A percentile compares a stretch with the other conserved stretches of the same genome.
Evolutionary conservation across 2,329 filamentous ascomycete genomes (phyloP).

Genomic region (Phialophora macrospora): DNA sequence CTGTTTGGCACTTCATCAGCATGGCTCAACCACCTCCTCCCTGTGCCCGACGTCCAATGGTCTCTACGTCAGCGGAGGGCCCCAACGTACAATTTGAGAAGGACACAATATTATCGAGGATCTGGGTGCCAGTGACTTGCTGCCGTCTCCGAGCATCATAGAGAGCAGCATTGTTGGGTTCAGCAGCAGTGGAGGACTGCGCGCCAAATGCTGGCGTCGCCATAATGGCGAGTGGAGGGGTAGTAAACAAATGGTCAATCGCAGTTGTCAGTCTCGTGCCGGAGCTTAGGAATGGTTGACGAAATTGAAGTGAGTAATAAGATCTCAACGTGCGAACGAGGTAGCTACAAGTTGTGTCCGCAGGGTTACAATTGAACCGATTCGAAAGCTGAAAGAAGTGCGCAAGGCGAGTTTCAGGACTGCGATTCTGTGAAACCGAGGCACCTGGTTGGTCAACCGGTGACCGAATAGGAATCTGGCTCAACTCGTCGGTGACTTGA

Average conservation of each 20-base stretch:
- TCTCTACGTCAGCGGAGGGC: neutral
- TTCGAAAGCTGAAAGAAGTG: conserved; percentile 13
- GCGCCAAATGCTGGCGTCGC: conserved; percentile 51
- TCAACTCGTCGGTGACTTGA: too few species aligned
- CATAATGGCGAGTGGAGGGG: conserved; percentile 40
- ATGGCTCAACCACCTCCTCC: conserved; percentile 8
- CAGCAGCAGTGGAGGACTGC: conserved; percentile 44
- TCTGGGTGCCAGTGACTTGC: conserved; percentile 60
- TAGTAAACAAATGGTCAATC: neutral
- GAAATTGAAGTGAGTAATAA: neutral
- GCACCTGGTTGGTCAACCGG: conserved; percentile 9
- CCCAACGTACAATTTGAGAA: conserved; percentile 85
- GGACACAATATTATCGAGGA: conserved; percentile 95
- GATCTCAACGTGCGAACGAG: neutral
- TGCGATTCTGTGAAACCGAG: conserved; percentile 3
- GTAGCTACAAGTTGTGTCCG: neutral
- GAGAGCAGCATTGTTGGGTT: conserved; percentile 52
- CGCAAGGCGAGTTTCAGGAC: conserved; percentile 13
- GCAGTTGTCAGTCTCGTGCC: neutral
- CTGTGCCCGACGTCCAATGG: neutral
- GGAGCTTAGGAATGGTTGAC: neutral
- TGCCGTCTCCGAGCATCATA: conserved; percentile 52
- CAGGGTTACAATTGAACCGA: neutral
- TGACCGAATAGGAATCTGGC: conserved; percentile 10
- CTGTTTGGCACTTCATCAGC: conserved; percentile 54